Evolutionary conservation across 352 stramenopile species (phyloP), one percentile per base, ranked within the genome.

Genomic region (Phytophthora citricola): DNA sequence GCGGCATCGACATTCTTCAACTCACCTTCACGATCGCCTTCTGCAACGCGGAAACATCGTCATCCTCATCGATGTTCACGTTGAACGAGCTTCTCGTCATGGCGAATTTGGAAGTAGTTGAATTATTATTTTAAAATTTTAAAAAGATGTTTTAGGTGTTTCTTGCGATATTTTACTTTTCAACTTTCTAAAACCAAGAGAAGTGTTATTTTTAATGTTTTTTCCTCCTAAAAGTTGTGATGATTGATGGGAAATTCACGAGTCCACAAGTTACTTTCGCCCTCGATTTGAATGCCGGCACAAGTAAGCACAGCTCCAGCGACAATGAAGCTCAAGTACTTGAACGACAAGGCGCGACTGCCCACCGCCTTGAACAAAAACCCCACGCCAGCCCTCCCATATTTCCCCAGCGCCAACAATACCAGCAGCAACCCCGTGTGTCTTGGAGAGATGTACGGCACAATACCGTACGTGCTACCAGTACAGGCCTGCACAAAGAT

Each of bases 401-500:
- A 41, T 85, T 86, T 10, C 80, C 80, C 80, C 78, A 9, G 78
- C 80, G 6, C 78, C 80, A 17, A 89, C 76, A 14, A 89, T 74
- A 3, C 80, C 80, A 9, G 80, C 76, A 6, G 71, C 46, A 5
- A 70, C 71, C 1, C 80, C 8, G 73, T 86, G 48, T 69, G 67
- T 4, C 66, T 54, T 4, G 71, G 66, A 14, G 46, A 63, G 3
- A 89, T 76, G 36, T 90, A 81, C 9, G 79, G 63, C n/a, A 90
- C 87, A 45, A 85, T 90, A 20, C 71, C 83, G 34, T 87, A 89
- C 50, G 78, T 91, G 4, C 54, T 69, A 14, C 73, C 76, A 9
- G 62, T 59, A 8, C 66, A 66, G 12, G 83, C 71, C 9, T 85
- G 83, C 2, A 92, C 83, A 63, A 97, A 97, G 22, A 96, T 68